Percentiles rank a stretch among this genome's conserved stretches.
These are phyloP conservation scores for Gentiana straminea DNA, from an alignment of 257 asterid genomes.

Conservation along the genomic window DNA sequence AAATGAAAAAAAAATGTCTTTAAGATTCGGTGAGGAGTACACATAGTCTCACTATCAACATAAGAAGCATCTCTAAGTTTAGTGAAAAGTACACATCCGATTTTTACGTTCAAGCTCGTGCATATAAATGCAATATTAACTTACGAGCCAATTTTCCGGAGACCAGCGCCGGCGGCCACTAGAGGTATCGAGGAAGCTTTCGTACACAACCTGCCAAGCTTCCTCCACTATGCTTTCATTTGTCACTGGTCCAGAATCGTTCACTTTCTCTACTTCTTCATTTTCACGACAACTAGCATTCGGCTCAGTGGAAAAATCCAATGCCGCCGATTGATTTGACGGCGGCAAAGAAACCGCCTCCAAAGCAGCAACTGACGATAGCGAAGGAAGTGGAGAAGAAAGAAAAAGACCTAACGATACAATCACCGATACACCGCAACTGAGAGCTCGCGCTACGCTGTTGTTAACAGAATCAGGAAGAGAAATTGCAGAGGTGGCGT, in stretches of 20 bases:
- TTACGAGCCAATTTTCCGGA: slow-evolving; percentile 66
- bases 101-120: too few relatives aligned
- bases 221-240: slow-evolving; percentile 80
- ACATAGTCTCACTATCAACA: too few relatives aligned
- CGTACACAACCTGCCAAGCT: slow-evolving; percentile 93
- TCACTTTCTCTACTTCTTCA: slow-evolving; percentile 20
- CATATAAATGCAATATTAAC: not conserved
- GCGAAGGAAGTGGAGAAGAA: slow-evolving; percentile 27
- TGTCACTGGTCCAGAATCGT: slow-evolving; percentile 28
- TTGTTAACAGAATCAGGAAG: not conserved
- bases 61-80: too few relatives aligned
- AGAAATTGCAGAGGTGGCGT: not conserved
- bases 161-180: slow-evolving; percentile 60
- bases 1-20: too few relatives aligned
- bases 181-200: slow-evolving; percentile 55
- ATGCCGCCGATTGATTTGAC: slow-evolving; percentile 3
- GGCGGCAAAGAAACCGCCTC: slow-evolving; percentile 9
- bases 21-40: too few relatives aligned
- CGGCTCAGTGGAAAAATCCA: slow-evolving; percentile 8
- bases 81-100: too few relatives aligned
- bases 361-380: slow-evolving; percentile 22
- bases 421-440: slow-evolving; percentile 37
- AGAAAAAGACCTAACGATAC: slow-evolving; percentile 51
- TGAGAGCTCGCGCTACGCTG: slow-evolving; percentile 3
- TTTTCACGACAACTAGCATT: slow-evolving; percentile 47